Evolutionary conservation across 2,329 filamentous ascomycete genomes (phyloP), one percentile per base, ranked within the genome.

Genomic region (Cladophialophora yegresii): DNA sequence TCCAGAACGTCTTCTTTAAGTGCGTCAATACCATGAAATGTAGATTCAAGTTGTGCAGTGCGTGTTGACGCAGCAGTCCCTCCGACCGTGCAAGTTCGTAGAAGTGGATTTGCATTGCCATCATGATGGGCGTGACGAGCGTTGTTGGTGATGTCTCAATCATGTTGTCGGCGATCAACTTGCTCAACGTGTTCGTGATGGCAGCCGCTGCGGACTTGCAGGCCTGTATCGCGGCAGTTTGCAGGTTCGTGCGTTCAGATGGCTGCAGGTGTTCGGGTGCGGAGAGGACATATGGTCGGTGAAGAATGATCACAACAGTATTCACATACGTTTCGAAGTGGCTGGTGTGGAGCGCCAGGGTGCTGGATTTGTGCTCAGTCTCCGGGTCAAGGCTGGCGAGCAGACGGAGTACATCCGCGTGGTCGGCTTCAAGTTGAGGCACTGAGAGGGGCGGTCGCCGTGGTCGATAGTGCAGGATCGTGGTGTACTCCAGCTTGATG

Each of bases 141-240:
- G 49, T 63, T 5, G 53, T 61, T 12, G 63, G 63, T 28, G 58
- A 63, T 16, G 58, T 50, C 8, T 65, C 61, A 23, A 67, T 66
- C 54, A 60, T 54, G 26, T 66, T 57, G 13, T 54, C 16, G 10
- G 56, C 51, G n/a, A 67, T 60, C 9, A 76, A 55, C 12, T 60
- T 66, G 49, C 75, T 74, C 1, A 75, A 57, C 6, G 73, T 68
- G 4, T 68, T 61, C 33, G 75, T 75, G 3, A 73, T 72, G 26
- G 62, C 69, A 3, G 72, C 68, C 1, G 74, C 74, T 4, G 73
- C 73, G 12, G 65, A 58, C 47, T 73, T 73, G 23, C 67, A 69
- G 55, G 68, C 72, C 20, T 56, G 59, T 20, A 70, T 63, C 36
- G 73, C 70, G 8, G 61, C 62, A 36, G 65, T 53, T 62, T 72